A percentile compares a stretch with the other conserved stretches of the same genome.
Evolutionary conservation across 2,329 filamentous ascomycete genomes (phyloP).

Genomic region (Monosporascus cannonballus): DNA sequence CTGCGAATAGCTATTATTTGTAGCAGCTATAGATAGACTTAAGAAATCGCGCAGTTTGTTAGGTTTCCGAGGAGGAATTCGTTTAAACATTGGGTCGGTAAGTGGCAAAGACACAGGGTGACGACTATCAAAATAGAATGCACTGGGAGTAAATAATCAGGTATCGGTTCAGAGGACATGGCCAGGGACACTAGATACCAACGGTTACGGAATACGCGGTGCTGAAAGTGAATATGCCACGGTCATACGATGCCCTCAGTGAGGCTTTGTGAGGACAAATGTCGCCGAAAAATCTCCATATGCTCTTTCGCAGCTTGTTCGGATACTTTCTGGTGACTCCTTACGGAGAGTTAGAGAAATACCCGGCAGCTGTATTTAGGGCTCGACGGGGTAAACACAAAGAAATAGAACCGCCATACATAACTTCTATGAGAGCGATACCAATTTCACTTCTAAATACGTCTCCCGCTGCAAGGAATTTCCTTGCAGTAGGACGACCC

Average conservation of each 20-base stretch:
- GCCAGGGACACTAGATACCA: too few relatives aligned
- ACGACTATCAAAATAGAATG: too few relatives aligned
- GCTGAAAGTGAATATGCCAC: too few relatives aligned
- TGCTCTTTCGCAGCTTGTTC: not conserved
- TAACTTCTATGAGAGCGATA: not conserved
- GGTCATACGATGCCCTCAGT: not conserved
- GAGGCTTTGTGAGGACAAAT: not conserved
- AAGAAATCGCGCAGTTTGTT: too few relatives aligned
- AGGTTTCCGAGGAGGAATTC: too few relatives aligned
- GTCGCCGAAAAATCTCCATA: not conserved
- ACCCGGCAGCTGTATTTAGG: not conserved
- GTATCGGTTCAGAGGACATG: too few relatives aligned
- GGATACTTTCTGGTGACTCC: slow-evolving; percentile 7
- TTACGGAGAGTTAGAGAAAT: not conserved
- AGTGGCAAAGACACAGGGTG: too few relatives aligned
- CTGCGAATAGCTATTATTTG: too few relatives aligned
- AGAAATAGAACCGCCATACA: not conserved
- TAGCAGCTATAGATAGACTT: too few relatives aligned
- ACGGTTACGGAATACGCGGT: too few relatives aligned
- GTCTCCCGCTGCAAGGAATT: not conserved
- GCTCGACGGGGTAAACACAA: not conserved
- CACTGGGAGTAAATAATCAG: too few relatives aligned
- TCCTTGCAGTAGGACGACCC: not conserved
- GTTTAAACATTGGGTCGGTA: too few relatives aligned
- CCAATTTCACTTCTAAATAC: not conserved